Conservation (phyloP, 2,329 filamentous ascomycete species). For the Zymoseptoria brevis region DNA sequence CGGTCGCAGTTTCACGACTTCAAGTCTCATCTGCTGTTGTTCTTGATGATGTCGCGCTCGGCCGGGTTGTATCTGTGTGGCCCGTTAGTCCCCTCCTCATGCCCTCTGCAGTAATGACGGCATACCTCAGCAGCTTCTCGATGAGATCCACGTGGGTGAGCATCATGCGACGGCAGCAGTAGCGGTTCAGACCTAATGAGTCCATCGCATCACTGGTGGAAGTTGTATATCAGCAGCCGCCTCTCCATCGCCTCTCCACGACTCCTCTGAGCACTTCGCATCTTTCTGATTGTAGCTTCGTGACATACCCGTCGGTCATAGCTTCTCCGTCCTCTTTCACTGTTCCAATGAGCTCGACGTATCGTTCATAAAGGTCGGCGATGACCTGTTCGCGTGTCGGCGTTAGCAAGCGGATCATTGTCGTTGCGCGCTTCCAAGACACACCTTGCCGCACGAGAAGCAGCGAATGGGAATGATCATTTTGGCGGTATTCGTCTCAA, state of each 20-base stretch:
- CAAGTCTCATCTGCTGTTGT: conserved; percentile 7
- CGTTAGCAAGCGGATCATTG: conserved; percentile 1
- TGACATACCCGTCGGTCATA: conserved; percentile 28
- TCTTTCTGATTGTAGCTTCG: neutral
- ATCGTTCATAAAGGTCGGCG: conserved; percentile 95
- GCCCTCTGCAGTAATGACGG: conserved; percentile 1
- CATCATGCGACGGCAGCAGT: conserved; percentile 98
- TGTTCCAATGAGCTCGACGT: conserved; percentile 79
- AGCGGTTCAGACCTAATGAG: conserved; percentile 82
- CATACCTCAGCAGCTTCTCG: conserved; percentile 92
- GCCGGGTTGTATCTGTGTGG: conserved; percentile 30
- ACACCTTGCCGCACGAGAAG: conserved; percentile 97
- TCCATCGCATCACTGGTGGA: conserved; percentile 85
- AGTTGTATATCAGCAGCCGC: neutral
- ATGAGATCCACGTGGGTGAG: conserved; percentile 99
- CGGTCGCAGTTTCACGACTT: neutral
- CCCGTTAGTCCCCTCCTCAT: neutral
- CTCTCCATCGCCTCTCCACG: conserved; percentile 5
- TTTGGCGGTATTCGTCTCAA: conserved; percentile 30
- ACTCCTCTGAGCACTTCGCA: neutral
- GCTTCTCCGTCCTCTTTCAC: conserved; percentile 65
- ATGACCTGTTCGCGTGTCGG: conserved; percentile 58
- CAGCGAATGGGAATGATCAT: conserved; percentile 99
- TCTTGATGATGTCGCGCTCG: conserved; percentile 32
- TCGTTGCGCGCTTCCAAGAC: conserved; percentile 13